phyloP scores from a whole-genome alignment of 768 basidiomycete species.

The Macrocybe gigantea region DNA sequence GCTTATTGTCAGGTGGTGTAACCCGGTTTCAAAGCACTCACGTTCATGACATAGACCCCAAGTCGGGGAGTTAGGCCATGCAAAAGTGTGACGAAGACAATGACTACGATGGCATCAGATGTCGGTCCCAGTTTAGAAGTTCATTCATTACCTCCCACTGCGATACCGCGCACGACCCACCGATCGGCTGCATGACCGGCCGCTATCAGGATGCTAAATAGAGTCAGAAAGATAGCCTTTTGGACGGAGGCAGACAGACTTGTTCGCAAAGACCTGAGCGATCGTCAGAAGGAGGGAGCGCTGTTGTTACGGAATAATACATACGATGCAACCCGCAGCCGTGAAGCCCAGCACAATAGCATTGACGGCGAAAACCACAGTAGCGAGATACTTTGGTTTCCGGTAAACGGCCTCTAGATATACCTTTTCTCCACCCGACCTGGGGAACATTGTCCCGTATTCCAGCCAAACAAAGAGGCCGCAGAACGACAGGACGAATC shows the following conservation, averaged over 20 bases:
- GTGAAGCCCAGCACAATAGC: conserved; percentile 39
- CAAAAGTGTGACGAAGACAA: no score
- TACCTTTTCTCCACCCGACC: conserved; percentile 67
- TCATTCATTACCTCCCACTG: conserved; percentile 16
- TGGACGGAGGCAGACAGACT: neutral
- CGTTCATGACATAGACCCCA: no score
- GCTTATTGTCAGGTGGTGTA: no score
- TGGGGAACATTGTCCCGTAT: conserved; percentile 41
- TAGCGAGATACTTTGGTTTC: conserved; percentile 48
- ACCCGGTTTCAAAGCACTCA: no score
- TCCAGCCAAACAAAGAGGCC: conserved; percentile 17
- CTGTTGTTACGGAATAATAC: no score
- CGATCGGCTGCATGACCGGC: conserved; percentile 20
- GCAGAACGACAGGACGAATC: conserved; percentile 31
- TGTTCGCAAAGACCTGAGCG: no score
- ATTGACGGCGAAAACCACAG: conserved; percentile 51
- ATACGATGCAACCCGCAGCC: neutral
- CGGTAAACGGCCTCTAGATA: conserved; percentile 61
- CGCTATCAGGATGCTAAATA: conserved; percentile 20
- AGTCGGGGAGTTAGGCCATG: no score
- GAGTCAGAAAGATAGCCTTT: neutral
- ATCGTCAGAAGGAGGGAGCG: no score
- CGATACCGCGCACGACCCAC: conserved; percentile 29
- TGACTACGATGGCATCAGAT: conserved; percentile 23
- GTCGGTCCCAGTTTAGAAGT: neutral